phyloP scores from a whole-genome alignment of 2,329 filamentous ascomycete genomes.

The Neopestalotiopsis clavispora region DNA sequence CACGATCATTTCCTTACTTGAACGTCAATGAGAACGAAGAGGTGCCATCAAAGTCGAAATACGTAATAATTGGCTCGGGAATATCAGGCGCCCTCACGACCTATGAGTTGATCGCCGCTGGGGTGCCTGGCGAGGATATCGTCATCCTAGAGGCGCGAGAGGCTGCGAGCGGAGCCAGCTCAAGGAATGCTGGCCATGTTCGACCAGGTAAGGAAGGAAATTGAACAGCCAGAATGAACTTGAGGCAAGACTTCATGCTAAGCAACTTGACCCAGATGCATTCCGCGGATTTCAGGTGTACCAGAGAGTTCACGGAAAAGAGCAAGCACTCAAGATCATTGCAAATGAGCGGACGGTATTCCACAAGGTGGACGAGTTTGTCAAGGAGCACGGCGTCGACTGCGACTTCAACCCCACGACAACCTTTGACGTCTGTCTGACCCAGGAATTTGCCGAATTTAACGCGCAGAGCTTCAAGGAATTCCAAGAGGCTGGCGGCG shows the following conservation, averaged over 20 bases:
- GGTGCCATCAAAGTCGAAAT: constrained; percentile 36
- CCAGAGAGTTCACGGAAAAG: constrained; percentile 43
- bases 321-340: constrained; percentile 51
- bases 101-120: constrained; percentile 43
- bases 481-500: constrained; percentile 46
- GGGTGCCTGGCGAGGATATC: constrained; percentile 38
- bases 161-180: constrained; percentile 48
- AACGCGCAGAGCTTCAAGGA: constrained; percentile 44
- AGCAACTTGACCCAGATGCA: constrained; percentile 35
- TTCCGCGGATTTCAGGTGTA: constrained; percentile 53
- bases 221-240: not conserved
- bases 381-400: constrained; percentile 42
- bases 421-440: constrained; percentile 55
- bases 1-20: constrained; percentile 45
- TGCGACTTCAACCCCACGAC: constrained; percentile 52
- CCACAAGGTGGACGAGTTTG: constrained; percentile 44
- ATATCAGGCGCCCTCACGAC: constrained; percentile 46
- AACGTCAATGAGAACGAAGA: constrained; percentile 39
- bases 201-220: constrained; percentile 33
- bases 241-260: not conserved
- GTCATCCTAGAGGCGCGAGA: constrained; percentile 49
- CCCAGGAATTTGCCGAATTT: constrained; percentile 48
- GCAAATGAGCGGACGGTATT: constrained; percentile 46
- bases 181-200: constrained; percentile 50
- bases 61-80: constrained; percentile 48